phyloP scores from a whole-genome alignment of 495 filamentous ascomycete species.

The Trichoderma erinaceum region DNA sequence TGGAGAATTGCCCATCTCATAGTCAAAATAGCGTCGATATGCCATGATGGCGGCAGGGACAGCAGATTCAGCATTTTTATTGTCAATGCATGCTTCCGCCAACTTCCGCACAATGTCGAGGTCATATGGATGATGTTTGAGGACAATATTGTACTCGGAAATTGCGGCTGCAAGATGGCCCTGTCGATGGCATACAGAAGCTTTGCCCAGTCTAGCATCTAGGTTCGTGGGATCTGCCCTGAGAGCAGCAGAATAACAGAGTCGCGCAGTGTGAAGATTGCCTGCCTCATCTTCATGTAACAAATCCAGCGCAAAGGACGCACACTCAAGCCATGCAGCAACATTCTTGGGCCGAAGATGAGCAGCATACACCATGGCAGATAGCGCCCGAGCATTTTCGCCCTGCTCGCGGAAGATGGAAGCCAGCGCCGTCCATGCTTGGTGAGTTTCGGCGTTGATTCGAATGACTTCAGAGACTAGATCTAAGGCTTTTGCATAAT shows the following conservation, averaged over 20 bases:
- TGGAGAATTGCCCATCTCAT: constrained; percentile 42
- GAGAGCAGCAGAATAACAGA: constrained; percentile 66
- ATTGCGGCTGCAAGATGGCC: constrained; percentile 52
- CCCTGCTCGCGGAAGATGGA: constrained; percentile 65
- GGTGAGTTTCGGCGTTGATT: constrained; percentile 76
- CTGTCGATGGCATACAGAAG: constrained; percentile 51
- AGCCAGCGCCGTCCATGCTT: constrained; percentile 68
- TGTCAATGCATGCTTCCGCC: constrained; percentile 59
- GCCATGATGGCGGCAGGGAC: constrained; percentile 50
- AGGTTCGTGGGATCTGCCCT: constrained; percentile 52
- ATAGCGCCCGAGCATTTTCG: constrained; percentile 58
- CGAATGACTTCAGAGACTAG: constrained; percentile 64
- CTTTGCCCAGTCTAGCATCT: constrained; percentile 53
- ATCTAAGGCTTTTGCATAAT: constrained; percentile 58
- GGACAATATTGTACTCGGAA: constrained; percentile 56
- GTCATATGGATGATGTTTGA: constrained; percentile 54
- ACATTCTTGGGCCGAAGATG: constrained; percentile 64
- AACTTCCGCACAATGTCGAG: constrained; percentile 55
- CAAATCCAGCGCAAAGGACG: constrained; percentile 51
- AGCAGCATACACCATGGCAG: constrained; percentile 63
- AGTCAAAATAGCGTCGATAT: constrained; percentile 56
- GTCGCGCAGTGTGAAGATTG: constrained; percentile 46
- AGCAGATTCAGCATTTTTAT: constrained; percentile 37
- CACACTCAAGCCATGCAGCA: constrained; percentile 61
- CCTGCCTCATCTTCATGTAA: constrained; percentile 51